Evolutionary conservation across 148 eudicot genomes (phyloP).

Genomic region (Rhododendron ferrugineum): DNA sequence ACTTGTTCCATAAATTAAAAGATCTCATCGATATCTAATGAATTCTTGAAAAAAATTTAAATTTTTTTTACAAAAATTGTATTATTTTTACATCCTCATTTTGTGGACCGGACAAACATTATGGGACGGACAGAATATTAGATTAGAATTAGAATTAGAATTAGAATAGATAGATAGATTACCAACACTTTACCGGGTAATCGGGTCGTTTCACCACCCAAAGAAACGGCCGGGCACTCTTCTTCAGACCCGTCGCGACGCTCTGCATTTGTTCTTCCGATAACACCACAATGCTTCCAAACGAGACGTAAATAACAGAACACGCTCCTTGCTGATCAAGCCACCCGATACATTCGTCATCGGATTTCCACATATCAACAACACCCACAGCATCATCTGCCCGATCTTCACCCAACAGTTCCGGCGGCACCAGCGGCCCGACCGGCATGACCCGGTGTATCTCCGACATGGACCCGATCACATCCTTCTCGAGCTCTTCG

Average conservation of each 20-base stretch:
- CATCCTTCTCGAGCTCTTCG: constrained; percentile 37
- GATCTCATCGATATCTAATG: too few species aligned
- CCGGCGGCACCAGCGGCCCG: constrained; percentile 37
- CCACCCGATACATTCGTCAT: constrained; percentile 36
- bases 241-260: constrained; percentile 21
- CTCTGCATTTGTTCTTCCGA: constrained; percentile 20
- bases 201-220: constrained; percentile 39
- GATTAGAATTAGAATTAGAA: too few species aligned
- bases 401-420: constrained; percentile 13
- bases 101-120: too few species aligned
- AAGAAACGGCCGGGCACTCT: constrained; percentile 23
- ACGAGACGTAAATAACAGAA: constrained; percentile 38
- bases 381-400: neutral
- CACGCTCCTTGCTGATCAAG: constrained; percentile 13
- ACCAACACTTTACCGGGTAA: neutral
- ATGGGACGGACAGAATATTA: too few species aligned
- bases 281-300: constrained; percentile 31
- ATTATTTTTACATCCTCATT: too few species aligned
- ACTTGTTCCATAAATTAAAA: too few species aligned
- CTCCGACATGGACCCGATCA: constrained; percentile 19
- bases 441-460: constrained; percentile 20
- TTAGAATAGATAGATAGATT: neutral
- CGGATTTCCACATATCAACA: constrained; percentile 30
- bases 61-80: too few species aligned
- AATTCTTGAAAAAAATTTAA: too few species aligned